phyloP scores from a whole-genome alignment of 495 filamentous ascomycete genomes.

The Polyplosphaeria fusca region DNA sequence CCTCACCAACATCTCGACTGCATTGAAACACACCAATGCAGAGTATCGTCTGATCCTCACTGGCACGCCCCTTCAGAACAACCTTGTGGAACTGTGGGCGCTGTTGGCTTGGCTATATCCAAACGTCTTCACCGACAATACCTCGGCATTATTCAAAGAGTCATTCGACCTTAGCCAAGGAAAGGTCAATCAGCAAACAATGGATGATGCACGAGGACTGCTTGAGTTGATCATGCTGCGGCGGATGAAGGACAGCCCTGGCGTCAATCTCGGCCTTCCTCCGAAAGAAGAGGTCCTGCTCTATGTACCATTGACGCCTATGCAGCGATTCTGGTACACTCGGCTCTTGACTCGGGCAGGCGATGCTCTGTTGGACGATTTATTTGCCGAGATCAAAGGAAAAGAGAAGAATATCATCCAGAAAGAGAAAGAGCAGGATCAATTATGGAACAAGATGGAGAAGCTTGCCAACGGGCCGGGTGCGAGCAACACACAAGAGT shows the following conservation, averaged over 20 bases:
- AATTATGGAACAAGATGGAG: constrained; percentile 12
- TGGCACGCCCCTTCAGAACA: constrained; percentile 64
- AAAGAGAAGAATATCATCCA: constrained; percentile 48
- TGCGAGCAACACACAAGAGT: constrained; percentile 38
- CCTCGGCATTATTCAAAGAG: constrained; percentile 51
- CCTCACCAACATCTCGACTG: constrained; percentile 48
- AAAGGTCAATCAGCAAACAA: constrained; percentile 51
- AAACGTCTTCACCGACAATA: constrained; percentile 57
- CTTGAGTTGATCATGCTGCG: constrained; percentile 63
- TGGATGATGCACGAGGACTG: constrained; percentile 53
- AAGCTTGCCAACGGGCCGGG: constrained; percentile 31
- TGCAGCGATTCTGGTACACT: constrained; percentile 62
- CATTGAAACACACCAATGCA: constrained; percentile 51
- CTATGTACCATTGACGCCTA: constrained; percentile 58
- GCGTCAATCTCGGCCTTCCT: constrained; percentile 57
- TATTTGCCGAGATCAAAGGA: constrained; percentile 49
- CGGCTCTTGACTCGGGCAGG: constrained; percentile 57
- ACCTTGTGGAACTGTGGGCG: constrained; percentile 61
- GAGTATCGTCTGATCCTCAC: constrained; percentile 62
- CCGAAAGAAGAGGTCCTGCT: constrained; percentile 59
- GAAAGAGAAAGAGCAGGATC: constrained; percentile 35
- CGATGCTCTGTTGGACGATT: constrained; percentile 51
- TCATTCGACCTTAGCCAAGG: constrained; percentile 60
- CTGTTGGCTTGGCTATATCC: constrained; percentile 63
- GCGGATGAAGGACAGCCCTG: constrained; percentile 59